Base-by-base conservation (phyloP, 805 yeast species). In the Kregervanrija fluxuum region DNA sequence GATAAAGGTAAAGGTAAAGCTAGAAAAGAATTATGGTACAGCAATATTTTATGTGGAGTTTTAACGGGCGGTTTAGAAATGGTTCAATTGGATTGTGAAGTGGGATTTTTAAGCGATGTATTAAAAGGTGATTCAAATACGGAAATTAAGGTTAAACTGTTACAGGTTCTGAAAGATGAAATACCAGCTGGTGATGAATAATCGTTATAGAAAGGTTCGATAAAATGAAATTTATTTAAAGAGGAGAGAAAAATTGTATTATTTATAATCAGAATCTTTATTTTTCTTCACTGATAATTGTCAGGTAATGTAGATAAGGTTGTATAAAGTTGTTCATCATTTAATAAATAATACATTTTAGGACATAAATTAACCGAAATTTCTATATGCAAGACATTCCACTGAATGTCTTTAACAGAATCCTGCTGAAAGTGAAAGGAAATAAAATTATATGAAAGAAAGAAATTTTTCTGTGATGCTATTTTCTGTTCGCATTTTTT, bases 141-240 rank as follows among this genome's bases (percentile, higher is more conserved):
- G 0, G 97, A 89, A 57, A 66, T 93, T 44, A 74, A 83, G 48
- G 76, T 93, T 38, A 80, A 79, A 54, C 68, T 93, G 51, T 68
- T 80, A 40, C 81, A 74, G 54, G 75, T 88, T 2, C 68, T 91
- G 53, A 88, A 85, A 58, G 99, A 93, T 60, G 99, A 93, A 67
- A 83, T 93, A 38, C 99, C 99, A 11, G 95, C 95, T 5, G 99
- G 98, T 17, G 98, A 93, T 63, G 96, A 90, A 39, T 61, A 41
- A 43, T 11, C 16, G 4, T 22, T 22, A 6, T 6, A 22, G 6
- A 22, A 22, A 22, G 6, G 4, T 22, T 4, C 8, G 9, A 15
- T 30, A 13, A 28, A 41, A 30, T n/a, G 8, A 16, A 17, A 40
- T 9, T n/a, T 11, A 40, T 9, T 5, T 11, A 14, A 35, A 14